These are phyloP conservation scores for Emergomyces orientalis DNA, from an alignment of 2,329 filamentous ascomycete genomes.

Conservation along the genomic window DNA sequence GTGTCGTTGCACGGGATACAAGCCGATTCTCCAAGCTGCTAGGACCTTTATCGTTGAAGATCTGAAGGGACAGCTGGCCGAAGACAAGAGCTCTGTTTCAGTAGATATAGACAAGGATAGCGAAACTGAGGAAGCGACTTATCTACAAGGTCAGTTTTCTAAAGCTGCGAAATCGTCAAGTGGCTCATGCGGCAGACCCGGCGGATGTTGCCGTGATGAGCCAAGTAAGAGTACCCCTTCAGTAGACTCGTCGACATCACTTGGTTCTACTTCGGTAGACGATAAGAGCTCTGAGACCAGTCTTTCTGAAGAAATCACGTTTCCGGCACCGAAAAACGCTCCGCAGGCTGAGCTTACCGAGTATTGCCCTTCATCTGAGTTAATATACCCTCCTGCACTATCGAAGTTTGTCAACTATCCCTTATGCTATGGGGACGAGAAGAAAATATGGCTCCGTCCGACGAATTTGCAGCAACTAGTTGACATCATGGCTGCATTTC, in stretches of 20 bases:
- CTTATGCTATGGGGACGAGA: conserved; percentile 74
- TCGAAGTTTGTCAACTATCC: conserved; percentile 67
- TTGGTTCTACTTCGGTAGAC: not conserved
- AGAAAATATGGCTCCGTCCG: conserved; percentile 74
- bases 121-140: conserved; percentile 42
- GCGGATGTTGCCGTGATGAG: conserved; percentile 22
- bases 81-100: conserved; percentile 41
- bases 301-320: conserved; percentile 2
- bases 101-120: conserved; percentile 47
- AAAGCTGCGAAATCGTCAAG: not conserved
- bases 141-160: conserved; percentile 13
- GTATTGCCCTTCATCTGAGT: conserved; percentile 75
- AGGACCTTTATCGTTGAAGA: conserved; percentile 58
- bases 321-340: conserved; percentile 43
- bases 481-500: conserved; percentile 70
- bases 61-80: conserved; percentile 40
- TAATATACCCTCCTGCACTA: conserved; percentile 75
- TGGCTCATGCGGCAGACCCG: conserved; percentile 21
- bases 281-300: conserved; percentile 8
- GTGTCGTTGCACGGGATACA: conserved; percentile 79
- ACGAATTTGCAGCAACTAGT: conserved; percentile 69
- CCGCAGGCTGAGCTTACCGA: conserved; percentile 79
- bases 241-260: conserved; percentile 6
- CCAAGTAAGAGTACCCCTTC: conserved; percentile 10
- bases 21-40: conserved; percentile 76